A percentile compares a stretch with the other conserved stretches of the same genome.
Evolutionary conservation across 768 basidiomycete species (phyloP).

Genomic region (Pilatotrama ljubarskyi): DNA sequence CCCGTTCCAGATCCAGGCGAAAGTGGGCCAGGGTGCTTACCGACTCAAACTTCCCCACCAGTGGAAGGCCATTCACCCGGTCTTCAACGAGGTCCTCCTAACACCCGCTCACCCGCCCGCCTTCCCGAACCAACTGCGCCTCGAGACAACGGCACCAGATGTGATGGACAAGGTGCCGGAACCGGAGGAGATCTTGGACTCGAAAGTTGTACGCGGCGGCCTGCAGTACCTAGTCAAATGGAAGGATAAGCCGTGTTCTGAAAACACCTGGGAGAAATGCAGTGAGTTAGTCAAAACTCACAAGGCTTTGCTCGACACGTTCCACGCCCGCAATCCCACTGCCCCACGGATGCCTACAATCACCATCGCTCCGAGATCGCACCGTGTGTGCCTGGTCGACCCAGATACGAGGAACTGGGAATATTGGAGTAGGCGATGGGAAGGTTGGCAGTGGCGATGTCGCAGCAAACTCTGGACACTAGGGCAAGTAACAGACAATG

Average conservation of each 20-base stretch:
- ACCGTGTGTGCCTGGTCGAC: no score
- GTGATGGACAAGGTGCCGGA: constrained; percentile 8
- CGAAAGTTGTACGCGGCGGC: not conserved
- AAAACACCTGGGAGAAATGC: constrained; percentile 15
- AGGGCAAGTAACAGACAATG: no score
- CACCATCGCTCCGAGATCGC: no score
- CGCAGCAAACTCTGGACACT: no score
- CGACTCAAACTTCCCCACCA: constrained; percentile 24
- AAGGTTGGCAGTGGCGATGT: no score
- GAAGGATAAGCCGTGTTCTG: constrained; percentile 23
- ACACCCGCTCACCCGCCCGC: constrained; percentile 12
- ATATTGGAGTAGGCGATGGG: no score
- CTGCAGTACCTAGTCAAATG: constrained; percentile 32
- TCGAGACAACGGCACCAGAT: constrained; percentile 8
- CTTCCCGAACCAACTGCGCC: constrained; percentile 8
- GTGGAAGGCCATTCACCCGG: constrained; percentile 30
- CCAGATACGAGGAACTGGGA: no score
- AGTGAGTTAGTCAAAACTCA: no score
- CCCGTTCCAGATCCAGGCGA: constrained; percentile 29
- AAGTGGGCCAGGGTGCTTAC: constrained; percentile 25
- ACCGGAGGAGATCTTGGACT: constrained; percentile 27
- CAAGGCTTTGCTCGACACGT: no score
- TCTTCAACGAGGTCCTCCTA: constrained; percentile 23
- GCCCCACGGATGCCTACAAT: no score
- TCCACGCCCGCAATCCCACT: no score